Conservation (phyloP, 73 alveolate genomes). For the Paramecium pentaurelia region DNA sequence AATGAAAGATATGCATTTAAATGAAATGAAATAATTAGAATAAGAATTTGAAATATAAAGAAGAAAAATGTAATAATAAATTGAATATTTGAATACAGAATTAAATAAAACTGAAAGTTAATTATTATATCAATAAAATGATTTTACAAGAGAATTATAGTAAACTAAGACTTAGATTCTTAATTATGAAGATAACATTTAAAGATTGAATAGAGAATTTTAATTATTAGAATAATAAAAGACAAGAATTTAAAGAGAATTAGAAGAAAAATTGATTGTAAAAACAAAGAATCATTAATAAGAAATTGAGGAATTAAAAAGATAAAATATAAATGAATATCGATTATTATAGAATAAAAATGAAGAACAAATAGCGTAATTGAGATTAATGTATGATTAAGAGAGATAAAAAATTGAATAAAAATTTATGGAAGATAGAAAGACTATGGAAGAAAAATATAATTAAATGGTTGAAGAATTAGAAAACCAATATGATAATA, state of each 20-base stretch:
- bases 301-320: conserved; percentile 14
- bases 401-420: conserved; percentile 25
- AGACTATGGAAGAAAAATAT: not conserved
- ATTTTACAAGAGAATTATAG: not conserved
- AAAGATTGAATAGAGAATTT: conserved; percentile 21
- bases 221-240: conserved; percentile 3
- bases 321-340: not conserved
- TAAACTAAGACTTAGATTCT: not conserved
- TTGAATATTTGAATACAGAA: not conserved
- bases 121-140: not conserved
- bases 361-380: not conserved
- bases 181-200: not conserved
- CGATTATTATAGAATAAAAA: not conserved
- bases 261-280: not conserved
- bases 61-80: conserved; percentile 13
- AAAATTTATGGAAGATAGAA: conserved; percentile 18
- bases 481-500: conserved; percentile 1
- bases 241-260: conserved; percentile 10
- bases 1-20: conserved; percentile 13
- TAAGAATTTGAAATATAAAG: conserved; percentile 6
- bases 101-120: not conserved
- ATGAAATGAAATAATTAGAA: conserved; percentile 43
- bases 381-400: not conserved
- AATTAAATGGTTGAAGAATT: conserved; percentile 28
- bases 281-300: not conserved